Conservation (phyloP, 108 stramenopile species). For the Skeletonema potamos region DNA sequence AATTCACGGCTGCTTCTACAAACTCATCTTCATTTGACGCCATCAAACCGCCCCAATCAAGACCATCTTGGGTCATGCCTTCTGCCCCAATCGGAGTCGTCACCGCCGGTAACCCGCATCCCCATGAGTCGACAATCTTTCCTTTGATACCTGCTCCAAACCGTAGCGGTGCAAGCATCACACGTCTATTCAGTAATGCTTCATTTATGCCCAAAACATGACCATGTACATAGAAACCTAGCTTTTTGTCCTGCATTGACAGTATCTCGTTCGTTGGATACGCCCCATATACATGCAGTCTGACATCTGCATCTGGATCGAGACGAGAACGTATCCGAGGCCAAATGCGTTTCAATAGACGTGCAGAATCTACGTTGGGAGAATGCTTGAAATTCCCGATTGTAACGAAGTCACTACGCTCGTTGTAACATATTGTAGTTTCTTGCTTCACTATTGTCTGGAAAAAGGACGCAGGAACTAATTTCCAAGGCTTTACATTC, state of each 20-base stretch:
- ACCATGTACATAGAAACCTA: slow-evolving; percentile 68
- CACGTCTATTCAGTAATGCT: slow-evolving; percentile 35
- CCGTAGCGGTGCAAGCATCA: slow-evolving; percentile 75
- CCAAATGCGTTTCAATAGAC: slow-evolving; percentile 61
- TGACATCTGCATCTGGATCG: slow-evolving; percentile 50
- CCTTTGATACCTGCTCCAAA: slow-evolving; percentile 89
- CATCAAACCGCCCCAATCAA: slow-evolving; percentile 53
- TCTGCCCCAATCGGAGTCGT: slow-evolving; percentile 78
- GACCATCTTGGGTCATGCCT: slow-evolving; percentile 42
- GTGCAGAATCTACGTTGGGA: slow-evolving; percentile 77
- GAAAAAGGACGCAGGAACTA: slow-evolving; percentile 64
- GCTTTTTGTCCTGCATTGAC: slow-evolving; percentile 25
- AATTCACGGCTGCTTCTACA: slow-evolving; percentile 43
- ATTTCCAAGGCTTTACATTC: slow-evolving; percentile 39
- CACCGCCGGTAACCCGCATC: slow-evolving; percentile 69
- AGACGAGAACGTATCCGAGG: slow-evolving; percentile 54
- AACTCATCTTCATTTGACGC: slow-evolving; percentile 48
- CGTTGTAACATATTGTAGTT: slow-evolving; percentile 5
- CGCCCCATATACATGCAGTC: slow-evolving; percentile 65
- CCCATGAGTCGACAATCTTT: slow-evolving; percentile 84
- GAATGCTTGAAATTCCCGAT: slow-evolving; percentile 72
- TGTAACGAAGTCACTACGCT: slow-evolving; percentile 35
- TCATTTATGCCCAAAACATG: slow-evolving; percentile 36
- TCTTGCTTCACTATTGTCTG: slow-evolving; percentile 3
- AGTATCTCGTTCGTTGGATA: slow-evolving; percentile 48